Percentiles rank a stretch among this genome's conserved stretches.
These are phyloP conservation scores for Craspedostauros australis DNA, from an alignment of 108 stramenopile species.

Conservation along the genomic window DNA sequence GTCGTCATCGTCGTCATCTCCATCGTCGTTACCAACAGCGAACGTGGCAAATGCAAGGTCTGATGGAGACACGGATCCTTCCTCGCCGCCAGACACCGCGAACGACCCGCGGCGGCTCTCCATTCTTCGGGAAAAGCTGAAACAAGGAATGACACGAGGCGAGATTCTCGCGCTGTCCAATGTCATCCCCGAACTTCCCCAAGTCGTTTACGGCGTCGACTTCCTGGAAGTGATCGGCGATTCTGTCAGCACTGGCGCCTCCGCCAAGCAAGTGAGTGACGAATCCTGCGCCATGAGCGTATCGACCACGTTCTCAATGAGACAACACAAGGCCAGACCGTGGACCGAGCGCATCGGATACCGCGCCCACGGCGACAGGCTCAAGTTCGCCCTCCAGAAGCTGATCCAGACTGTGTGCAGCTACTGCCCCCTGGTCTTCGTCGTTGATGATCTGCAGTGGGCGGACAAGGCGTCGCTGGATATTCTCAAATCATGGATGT, in stretches of 20 bases:
- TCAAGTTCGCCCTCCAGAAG: background rate
- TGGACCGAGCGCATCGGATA: background rate
- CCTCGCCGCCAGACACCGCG: too few species aligned
- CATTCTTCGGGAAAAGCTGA: background rate
- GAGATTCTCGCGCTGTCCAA: background rate
- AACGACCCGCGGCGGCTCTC: too few species aligned
- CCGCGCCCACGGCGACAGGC: background rate
- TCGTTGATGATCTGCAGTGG: conserved; percentile 14
- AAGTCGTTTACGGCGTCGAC: background rate
- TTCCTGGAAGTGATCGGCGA: background rate
- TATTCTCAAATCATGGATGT: background rate
- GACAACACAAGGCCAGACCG: background rate
- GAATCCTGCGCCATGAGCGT: too few species aligned
- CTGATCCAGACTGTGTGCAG: background rate
- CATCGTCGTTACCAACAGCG: too few species aligned
- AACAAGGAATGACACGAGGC: background rate
- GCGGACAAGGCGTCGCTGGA: conserved; percentile 7
- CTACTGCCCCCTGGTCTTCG: background rate
- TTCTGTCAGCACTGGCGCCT: too few species aligned
- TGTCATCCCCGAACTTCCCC: background rate
- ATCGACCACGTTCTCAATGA: too few species aligned
- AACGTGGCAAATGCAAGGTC: too few species aligned
- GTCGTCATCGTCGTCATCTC: too few species aligned
- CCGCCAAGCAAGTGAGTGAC: background rate
- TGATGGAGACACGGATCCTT: too few species aligned